Evolutionary conservation across 768 basidiomycete species (phyloP), one percentile per base, ranked within the genome.

Genomic region (Tulasnella sp.): DNA sequence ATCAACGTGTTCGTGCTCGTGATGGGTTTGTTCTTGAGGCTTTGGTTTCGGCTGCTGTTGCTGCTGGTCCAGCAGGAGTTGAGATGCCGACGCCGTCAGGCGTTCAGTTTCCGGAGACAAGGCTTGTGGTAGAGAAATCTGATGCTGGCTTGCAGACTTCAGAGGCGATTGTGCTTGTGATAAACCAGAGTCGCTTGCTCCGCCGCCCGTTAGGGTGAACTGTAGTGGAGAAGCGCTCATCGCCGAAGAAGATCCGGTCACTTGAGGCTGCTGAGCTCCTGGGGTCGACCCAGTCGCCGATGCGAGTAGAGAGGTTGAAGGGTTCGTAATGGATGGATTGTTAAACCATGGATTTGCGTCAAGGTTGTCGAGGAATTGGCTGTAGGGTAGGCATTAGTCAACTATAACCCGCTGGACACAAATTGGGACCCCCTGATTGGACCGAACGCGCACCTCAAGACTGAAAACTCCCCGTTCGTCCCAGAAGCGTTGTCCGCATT

Each of bases 281-380:
- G 28, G 48, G 64, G 54, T 60, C 69, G 78, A 18, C 75, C 80
- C 24, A 3, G 81, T 18, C 44, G 72, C 69, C 24, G 69, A 81
- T 41, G 80, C 44, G n/a, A 80, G 48, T 8, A 64, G 60, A 69
- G 80, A 40, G 20, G 31, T 64, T 20, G 75, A n/a, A 28, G 80
- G 80, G 41, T 77, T 77, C 50, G 74, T 50, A 8, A 76, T 77
- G 8, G 72, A 73, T 5, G 69, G 69, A 22, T 50, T 89, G 20
- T 90, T 90, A 85, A 95, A 94, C 86, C 95, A 96, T 1, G 93
- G 89, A 3, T 92, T 91, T 77, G 96, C 94, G 85, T 96, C 94
- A 12, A 97, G 89, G 0, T 94, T 94, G 84, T 96, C 94, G 37
- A 97, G 89, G 85, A 96, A 96, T 84, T 97, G 95, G 46, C 95